Evolutionary conservation across 768 basidiomycete species (phyloP).

Genomic region (Lactifluus piperatus): DNA sequence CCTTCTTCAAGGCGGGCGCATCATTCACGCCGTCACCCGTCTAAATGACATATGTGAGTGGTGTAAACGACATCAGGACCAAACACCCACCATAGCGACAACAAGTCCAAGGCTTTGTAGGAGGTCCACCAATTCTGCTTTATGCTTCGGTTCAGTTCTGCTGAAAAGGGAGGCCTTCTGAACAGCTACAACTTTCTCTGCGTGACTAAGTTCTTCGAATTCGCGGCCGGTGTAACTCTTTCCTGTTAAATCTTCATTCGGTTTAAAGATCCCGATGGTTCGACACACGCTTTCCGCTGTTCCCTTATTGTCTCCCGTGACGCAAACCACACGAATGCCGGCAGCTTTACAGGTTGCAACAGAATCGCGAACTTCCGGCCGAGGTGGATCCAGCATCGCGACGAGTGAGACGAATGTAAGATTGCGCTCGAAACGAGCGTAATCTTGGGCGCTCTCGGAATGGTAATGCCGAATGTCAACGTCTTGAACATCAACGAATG

Average conservation of each 20-base stretch:
- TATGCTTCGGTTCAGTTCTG: conserved; percentile 92
- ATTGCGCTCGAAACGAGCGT: conserved; percentile 83
- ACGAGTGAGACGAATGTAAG: conserved; percentile 93
- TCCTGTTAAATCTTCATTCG: conserved; percentile 81
- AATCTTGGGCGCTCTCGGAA: conserved; percentile 70
- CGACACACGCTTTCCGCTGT: conserved; percentile 97
- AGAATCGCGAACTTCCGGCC: conserved; percentile 83
- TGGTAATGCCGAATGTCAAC: conserved; percentile 75
- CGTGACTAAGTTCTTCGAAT: conserved; percentile 68
- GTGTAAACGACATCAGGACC: conserved; percentile 7
- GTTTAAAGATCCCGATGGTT: conserved; percentile 88
- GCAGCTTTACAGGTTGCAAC: conserved; percentile 87
- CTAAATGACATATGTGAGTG: conserved; percentile 31
- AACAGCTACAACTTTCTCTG: conserved; percentile 81
- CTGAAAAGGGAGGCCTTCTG: conserved; percentile 85
- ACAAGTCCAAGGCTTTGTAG: conserved; percentile 87
- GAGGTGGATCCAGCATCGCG: conserved; percentile 96
- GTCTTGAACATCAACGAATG: conserved; percentile 73
- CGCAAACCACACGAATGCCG: conserved; percentile 92
- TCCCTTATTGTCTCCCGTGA: conserved; percentile 96
- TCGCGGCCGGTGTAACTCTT: conserved; percentile 96
- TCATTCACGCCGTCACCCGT: conserved; percentile 98
- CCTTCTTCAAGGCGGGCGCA: conserved; percentile 92
- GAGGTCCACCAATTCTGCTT: conserved; percentile 89
- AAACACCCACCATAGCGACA: conserved; percentile 74